These are phyloP conservation scores for Plasmodium gonderi DNA, from an alignment of 169 alveolate species.

Conservation along the genomic window DNA sequence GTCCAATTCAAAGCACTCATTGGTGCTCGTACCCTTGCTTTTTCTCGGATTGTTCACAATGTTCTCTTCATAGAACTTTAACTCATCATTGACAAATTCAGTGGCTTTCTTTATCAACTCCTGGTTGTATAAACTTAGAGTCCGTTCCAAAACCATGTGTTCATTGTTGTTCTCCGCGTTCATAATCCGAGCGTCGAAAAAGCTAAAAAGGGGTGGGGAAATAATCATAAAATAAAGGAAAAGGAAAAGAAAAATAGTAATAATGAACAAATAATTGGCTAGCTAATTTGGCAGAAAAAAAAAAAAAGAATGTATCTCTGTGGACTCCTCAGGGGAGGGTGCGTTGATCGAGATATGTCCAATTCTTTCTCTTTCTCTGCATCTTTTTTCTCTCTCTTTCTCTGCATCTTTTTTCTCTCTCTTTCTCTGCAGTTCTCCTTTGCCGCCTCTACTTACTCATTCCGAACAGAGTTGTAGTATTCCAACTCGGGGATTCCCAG, in stretches of 20 bases:
- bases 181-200: conserved; percentile 9
- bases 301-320: not conserved
- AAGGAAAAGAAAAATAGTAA: not conserved
- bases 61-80: conserved; percentile 74
- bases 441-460: conserved; percentile 18
- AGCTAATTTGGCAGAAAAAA: not conserved
- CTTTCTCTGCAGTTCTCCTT: too few relatives aligned
- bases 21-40: not conserved
- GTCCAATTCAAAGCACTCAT: conserved; percentile 44
- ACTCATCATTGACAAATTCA: conserved; percentile 56
- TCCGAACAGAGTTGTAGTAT: conserved; percentile 57
- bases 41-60: conserved; percentile 62
- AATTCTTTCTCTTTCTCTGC: too few relatives aligned
- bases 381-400: too few relatives aligned
- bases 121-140: conserved; percentile 32
- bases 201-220: not conserved
- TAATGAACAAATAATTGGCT: too few relatives aligned
- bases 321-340: too few relatives aligned
- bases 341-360: too few relatives aligned
- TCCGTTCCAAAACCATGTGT: conserved; percentile 25
- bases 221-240: not conserved
- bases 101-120: conserved; percentile 66
- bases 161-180: conserved; percentile 25
- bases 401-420: too few relatives aligned
- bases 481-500: conserved; percentile 71